Base-by-base conservation (phyloP, 2,329 filamentous ascomycete species). In the Fusarium denticulatum region DNA sequence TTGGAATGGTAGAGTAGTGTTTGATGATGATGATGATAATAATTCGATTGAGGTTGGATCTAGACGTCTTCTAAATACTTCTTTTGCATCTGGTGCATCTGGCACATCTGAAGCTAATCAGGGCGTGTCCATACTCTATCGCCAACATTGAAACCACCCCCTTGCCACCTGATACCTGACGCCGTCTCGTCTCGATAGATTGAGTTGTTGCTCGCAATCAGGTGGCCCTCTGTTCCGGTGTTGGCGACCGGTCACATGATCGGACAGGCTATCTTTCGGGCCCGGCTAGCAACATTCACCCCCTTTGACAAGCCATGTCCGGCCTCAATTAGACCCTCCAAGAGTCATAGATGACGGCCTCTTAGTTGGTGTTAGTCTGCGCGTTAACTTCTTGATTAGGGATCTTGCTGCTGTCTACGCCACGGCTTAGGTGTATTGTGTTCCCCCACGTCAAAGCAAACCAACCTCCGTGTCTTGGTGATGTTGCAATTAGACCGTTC, bases 51-150 rank as follows among this genome's bases (percentile, higher is more conserved):
- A 71, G 45, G 60, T 58, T 37, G 67, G 73, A 76, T 55, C 58
- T 74, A 66, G 67, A 58, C 64, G 71, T 67, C 71, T 74, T 73
- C 71, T 73, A 73, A 72, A 73, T 73, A 73, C 57, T 74, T 58
- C 36, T 43, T 63, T 59, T 36, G 24, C 53, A 59, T 69, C 58
- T 60, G 40, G 55, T 30, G 26, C 49, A 56, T 71, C 70, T 64
- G 46, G 58, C 62, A 62, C 46, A 45, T 59, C 49, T 67, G 34
- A 65, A 62, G 42, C 73, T 68, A 73, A 68, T 60, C 74, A 76
- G 60, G 59, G 58, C 45, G 49, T 74, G 67, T 39, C 43, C 42
- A 60, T 57, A 63, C 53, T 55, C 40, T 52, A 57, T 71, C 57
- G 46, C 36, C 55, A 59, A 47, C 32, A 40, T 67, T 40, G n/a